phyloP scores from a whole-genome alignment of 768 basidiomycete species.

The Mycena haematopus region DNA sequence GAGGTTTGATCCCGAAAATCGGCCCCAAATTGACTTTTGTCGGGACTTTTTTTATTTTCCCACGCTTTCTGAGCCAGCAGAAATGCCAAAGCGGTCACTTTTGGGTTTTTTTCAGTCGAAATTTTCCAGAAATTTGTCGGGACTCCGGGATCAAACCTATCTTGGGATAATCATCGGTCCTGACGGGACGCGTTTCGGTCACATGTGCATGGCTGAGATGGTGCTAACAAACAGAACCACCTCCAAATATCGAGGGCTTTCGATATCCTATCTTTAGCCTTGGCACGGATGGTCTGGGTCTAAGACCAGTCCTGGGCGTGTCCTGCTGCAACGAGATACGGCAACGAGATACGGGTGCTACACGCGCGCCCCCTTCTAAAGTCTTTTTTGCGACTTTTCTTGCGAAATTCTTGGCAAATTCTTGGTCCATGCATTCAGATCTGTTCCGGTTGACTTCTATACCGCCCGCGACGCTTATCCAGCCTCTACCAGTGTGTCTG shows the following conservation, averaged over 20 bases:
- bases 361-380: neutral
- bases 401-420: no score
- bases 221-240: neutral
- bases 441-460: neutral
- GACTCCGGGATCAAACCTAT: no score
- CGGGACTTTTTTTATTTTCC: no score
- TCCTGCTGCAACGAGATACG: conserved; percentile 20
- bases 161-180: no score
- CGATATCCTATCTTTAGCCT: conserved; percentile 18
- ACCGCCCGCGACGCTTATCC: neutral
- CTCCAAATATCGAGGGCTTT: neutral
- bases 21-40: no score
- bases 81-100: no score
- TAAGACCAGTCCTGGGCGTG: conserved; percentile 20
- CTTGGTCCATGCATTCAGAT: conserved; percentile 7
- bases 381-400: conserved; percentile 6
- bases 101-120: no score
- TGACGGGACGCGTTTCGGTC: neutral
- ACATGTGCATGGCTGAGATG: neutral
- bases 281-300: conserved; percentile 13
- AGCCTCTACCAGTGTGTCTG: conserved; percentile 17
- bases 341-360: neutral
- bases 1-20: no score
- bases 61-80: no score
- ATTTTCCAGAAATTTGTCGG: no score